Evolutionary conservation across 176 grass and related monocot genomes (phyloP).

Genomic region (Echinochloa phyllopogon): DNA sequence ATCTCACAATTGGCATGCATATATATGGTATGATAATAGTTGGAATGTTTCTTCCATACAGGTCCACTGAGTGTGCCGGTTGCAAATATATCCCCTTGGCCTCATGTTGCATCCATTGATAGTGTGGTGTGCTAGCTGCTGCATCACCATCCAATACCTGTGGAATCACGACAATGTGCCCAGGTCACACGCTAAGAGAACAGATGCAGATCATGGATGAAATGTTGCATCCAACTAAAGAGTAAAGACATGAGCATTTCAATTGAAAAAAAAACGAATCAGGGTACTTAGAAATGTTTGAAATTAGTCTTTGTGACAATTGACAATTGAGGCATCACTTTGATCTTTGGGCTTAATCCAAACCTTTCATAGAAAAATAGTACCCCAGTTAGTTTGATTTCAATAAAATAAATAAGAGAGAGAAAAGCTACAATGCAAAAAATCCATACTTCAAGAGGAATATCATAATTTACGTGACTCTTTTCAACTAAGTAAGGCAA

Average conservation of each 20-base stretch:
- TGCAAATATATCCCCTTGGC: conserved; percentile 89
- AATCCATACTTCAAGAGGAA: conserved; percentile 81
- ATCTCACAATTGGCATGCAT: not conserved
- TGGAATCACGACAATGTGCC: conserved; percentile 18
- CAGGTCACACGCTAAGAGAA: not conserved
- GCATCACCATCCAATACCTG: conserved; percentile 95
- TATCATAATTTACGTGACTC: conserved; percentile 87
- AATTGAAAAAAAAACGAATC: not conserved
- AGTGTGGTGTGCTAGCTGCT: conserved; percentile 95
- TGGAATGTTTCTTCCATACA: conserved; percentile 57
- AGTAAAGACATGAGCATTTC: not conserved
- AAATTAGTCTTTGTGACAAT: conserved; percentile 91
- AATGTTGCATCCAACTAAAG: not conserved
- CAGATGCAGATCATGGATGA: conserved; percentile 4
- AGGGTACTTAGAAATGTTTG: conserved; percentile 78
- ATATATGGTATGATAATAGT: not conserved
- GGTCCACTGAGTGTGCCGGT: conserved; percentile 97
- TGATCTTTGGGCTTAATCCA: conserved; percentile 84
- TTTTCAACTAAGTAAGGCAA: conserved; percentile 86
- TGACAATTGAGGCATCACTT: conserved; percentile 61
- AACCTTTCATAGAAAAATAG: conserved; percentile 59
- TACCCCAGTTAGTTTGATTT: conserved; percentile 11
- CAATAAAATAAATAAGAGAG: not conserved
- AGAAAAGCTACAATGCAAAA: not conserved
- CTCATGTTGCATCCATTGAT: conserved; percentile 97